Percentiles rank a stretch among this genome's conserved stretches.
These are phyloP conservation scores for Solanum etuberosum DNA, from an alignment of 257 asterid genomes.

Conservation along the genomic window DNA sequence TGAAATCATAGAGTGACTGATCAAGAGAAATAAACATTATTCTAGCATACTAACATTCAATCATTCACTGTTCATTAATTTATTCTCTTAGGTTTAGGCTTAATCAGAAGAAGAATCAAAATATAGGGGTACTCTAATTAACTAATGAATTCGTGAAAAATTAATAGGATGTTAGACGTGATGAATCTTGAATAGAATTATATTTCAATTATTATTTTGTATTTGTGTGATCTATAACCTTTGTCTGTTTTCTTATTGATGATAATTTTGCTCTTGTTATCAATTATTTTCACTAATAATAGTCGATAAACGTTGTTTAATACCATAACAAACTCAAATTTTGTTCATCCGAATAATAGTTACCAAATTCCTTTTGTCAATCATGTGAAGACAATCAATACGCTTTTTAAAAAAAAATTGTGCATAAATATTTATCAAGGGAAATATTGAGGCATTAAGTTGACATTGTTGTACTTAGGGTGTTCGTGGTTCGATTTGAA, in stretches of 20 bases:
- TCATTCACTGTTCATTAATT: too few relatives aligned
- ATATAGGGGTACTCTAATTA: too few relatives aligned
- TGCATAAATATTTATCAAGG: too few relatives aligned
- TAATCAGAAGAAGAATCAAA: too few relatives aligned
- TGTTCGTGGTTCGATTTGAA: too few relatives aligned
- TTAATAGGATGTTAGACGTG: too few relatives aligned
- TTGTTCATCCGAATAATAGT: not conserved
- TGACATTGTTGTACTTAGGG: not conserved
- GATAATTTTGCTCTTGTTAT: not conserved
- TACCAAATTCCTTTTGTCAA: not conserved
- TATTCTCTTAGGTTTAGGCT: too few relatives aligned
- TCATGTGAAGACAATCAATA: not conserved
- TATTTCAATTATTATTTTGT: not conserved
- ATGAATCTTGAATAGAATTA: too few relatives aligned
- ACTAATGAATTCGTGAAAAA: too few relatives aligned
- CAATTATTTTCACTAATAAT: not conserved
- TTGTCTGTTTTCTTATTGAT: not conserved
- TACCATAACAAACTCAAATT: not conserved
- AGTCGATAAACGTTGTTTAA: too few relatives aligned
- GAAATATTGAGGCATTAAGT: not conserved
- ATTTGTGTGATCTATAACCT: not conserved
- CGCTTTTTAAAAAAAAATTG: too few relatives aligned
- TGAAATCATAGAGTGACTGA: not conserved
- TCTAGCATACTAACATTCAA: not conserved
- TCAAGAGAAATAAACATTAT: not conserved